A percentile compares a stretch with the other conserved stretches of the same genome.
Evolutionary conservation across 345 rosid genomes (phyloP).

Genomic region (Turnera subulata): DNA sequence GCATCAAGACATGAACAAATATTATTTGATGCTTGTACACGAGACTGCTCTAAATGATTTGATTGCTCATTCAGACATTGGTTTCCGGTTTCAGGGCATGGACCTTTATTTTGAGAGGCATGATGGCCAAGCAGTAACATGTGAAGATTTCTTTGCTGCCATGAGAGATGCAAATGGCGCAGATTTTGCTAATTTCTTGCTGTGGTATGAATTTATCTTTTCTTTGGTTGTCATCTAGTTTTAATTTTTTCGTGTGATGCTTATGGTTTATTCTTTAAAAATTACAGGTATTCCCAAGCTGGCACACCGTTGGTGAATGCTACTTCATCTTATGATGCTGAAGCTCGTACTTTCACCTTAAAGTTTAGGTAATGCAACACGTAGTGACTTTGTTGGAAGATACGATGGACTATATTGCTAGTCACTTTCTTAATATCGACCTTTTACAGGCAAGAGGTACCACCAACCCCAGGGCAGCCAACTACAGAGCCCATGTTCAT

Average conservation of each 20-base stretch:
- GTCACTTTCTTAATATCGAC: slow-evolving; percentile 7
- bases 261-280: background rate
- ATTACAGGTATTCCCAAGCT: slow-evolving; percentile 94
- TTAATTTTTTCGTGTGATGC: slow-evolving; percentile 4
- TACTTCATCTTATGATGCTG: slow-evolving; percentile 67
- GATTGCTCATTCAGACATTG: too few species aligned
- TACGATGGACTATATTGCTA: background rate
- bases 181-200: slow-evolving; percentile 89
- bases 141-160: slow-evolving; percentile 95
- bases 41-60: too few species aligned
- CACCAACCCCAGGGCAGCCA: slow-evolving; percentile 87
- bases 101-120: slow-evolving; percentile 94
- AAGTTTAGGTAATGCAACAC: slow-evolving; percentile 62
- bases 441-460: slow-evolving; percentile 70
- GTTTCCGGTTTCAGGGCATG: slow-evolving; percentile 60
- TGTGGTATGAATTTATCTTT: slow-evolving; percentile 46
- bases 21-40: too few species aligned
- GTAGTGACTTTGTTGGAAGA: background rate
- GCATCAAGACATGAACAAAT: background rate
- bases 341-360: slow-evolving; percentile 67
- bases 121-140: slow-evolving; percentile 97
- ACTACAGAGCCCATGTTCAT: slow-evolving; percentile 86
- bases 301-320: slow-evolving; percentile 90
- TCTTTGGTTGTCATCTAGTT: slow-evolving; percentile 3
- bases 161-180: slow-evolving; percentile 97